These are phyloP conservation scores for Syncephalastrum racemosum DNA, from an alignment of 371 early-diverging fungal genomes.

Conservation along the genomic window DNA sequence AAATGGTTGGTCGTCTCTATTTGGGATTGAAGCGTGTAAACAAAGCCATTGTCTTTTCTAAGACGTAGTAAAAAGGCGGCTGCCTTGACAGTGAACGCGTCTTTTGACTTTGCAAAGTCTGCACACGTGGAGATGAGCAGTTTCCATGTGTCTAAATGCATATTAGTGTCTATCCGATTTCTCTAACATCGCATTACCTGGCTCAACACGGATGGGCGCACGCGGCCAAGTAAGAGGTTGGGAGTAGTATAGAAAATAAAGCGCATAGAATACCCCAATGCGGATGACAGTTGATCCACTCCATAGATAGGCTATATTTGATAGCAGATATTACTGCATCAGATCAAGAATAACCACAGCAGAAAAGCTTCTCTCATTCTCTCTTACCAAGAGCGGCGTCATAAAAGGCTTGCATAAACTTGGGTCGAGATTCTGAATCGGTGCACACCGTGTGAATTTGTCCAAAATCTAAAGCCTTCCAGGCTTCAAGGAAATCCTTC, in stretches of 20 bases:
- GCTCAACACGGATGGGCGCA: slow-evolving; percentile 2
- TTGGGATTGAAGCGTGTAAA: slow-evolving; percentile 3
- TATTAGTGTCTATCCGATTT: too few species aligned
- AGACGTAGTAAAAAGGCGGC: slow-evolving; percentile 6
- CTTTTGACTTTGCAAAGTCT: not conserved
- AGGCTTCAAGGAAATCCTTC: slow-evolving; percentile 1
- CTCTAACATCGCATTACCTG: not conserved
- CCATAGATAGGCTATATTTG: slow-evolving; percentile 3
- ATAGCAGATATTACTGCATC: too few species aligned
- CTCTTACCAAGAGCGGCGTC: slow-evolving; percentile 4
- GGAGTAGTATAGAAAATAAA: slow-evolving; percentile 9
- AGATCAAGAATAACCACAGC: too few species aligned
- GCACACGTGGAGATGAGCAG: not conserved
- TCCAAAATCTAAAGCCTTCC: slow-evolving; percentile 3
- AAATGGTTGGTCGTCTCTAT: not conserved
- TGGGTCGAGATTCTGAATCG: slow-evolving; percentile 8
- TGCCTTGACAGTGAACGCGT: slow-evolving; percentile 3
- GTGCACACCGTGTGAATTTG: slow-evolving; percentile 4
- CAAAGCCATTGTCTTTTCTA: slow-evolving; percentile 1
- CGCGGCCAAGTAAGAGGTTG: not conserved
- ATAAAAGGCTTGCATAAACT: slow-evolving; percentile 12
- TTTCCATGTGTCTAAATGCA: not conserved
- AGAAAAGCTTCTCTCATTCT: too few species aligned
- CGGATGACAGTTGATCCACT: not conserved
- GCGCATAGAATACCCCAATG: slow-evolving; percentile 9